phyloP scores from a whole-genome alignment of 352 stramenopile species.

The Phytophthora pinifolia region DNA sequence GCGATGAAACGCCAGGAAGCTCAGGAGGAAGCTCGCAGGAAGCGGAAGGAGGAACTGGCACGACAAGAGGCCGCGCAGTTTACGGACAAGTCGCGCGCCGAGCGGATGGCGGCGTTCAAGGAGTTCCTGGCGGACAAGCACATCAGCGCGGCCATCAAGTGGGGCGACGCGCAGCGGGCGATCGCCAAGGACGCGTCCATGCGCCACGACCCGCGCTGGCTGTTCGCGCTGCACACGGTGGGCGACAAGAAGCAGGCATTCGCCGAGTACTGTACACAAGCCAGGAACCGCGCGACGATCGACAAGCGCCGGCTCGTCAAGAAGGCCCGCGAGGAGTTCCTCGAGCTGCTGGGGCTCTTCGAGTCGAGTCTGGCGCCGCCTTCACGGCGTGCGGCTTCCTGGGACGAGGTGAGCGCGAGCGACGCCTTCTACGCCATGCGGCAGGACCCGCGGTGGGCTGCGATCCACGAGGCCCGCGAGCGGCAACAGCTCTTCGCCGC shows the following conservation, averaged over 20 bases:
- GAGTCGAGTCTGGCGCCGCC: slow-evolving; percentile 39
- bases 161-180: slow-evolving; percentile 64
- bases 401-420: slow-evolving; percentile 52
- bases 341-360: slow-evolving; percentile 61
- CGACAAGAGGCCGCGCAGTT: slow-evolving; percentile 44
- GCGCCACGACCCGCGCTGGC: slow-evolving; percentile 64
- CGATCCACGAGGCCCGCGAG: slow-evolving; percentile 62
- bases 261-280: slow-evolving; percentile 79
- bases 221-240: slow-evolving; percentile 58
- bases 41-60: slow-evolving; percentile 50
- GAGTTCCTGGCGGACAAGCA: slow-evolving; percentile 68
- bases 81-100: slow-evolving; percentile 43
- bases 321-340: slow-evolving; percentile 70
- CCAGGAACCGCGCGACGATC: slow-evolving; percentile 65
- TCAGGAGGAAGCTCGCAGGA: slow-evolving; percentile 30
- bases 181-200: slow-evolving; percentile 56
- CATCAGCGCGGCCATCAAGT: slow-evolving; percentile 73
- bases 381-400: slow-evolving; percentile 38
- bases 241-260: slow-evolving; percentile 87
- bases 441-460: slow-evolving; percentile 65
- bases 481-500: slow-evolving; percentile 68
- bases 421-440: slow-evolving; percentile 57
- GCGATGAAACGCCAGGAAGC: slow-evolving; percentile 21
- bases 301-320: slow-evolving; percentile 73
- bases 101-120: slow-evolving; percentile 68